A percentile compares a stretch with the other conserved stretches of the same genome.
Conservation (phyloP, 2,329 filamentous ascomycete species). For the Monilinia aucupariae region DNA sequence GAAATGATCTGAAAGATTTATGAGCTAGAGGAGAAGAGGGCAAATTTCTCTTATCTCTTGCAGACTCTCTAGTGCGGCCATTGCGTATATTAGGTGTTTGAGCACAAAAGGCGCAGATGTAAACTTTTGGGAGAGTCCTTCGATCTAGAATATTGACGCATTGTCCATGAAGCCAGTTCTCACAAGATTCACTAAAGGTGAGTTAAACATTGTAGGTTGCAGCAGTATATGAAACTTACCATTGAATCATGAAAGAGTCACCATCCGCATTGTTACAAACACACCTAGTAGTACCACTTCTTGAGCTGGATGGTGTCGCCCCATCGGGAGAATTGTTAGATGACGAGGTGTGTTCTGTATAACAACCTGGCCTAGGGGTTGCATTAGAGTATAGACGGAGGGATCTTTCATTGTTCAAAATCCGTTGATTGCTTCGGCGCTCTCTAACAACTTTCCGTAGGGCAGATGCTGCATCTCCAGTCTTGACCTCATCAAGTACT, state of each 20-base stretch:
- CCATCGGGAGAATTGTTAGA: conserved; percentile 49
- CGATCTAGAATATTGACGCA: conserved; percentile 53
- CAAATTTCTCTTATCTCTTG: conserved; percentile 21
- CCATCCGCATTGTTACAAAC: conserved; percentile 45
- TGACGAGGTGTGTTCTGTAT: conserved; percentile 23
- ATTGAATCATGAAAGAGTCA: conserved; percentile 56
- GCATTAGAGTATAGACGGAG: conserved; percentile 24
- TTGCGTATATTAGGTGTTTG: conserved; percentile 52
- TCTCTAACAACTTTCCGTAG: conserved; percentile 47
- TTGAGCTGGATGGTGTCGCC: conserved; percentile 40
- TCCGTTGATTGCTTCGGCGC: conserved; percentile 28
- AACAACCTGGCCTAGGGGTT: conserved; percentile 24
- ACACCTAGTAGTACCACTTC: conserved; percentile 45
- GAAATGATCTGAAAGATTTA: conserved; percentile 42
- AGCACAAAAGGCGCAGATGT: conserved; percentile 59
- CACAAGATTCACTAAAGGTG: conserved; percentile 48
- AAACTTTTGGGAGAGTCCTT: conserved; percentile 52
- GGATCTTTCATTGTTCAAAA: conserved; percentile 25
- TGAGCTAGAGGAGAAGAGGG: conserved; percentile 40
- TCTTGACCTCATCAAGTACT: conserved; percentile 43
- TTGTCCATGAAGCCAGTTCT: conserved; percentile 59
- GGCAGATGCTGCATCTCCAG: conserved; percentile 55
- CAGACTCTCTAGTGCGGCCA: conserved; percentile 42
- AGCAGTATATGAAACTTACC: conserved; percentile 42
- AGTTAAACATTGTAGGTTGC: conserved; percentile 20